Evolutionary conservation across 192 early-diverging fungal species (phyloP), one percentile per base, ranked within the genome.

Genomic region (Coemansia asiatica): DNA sequence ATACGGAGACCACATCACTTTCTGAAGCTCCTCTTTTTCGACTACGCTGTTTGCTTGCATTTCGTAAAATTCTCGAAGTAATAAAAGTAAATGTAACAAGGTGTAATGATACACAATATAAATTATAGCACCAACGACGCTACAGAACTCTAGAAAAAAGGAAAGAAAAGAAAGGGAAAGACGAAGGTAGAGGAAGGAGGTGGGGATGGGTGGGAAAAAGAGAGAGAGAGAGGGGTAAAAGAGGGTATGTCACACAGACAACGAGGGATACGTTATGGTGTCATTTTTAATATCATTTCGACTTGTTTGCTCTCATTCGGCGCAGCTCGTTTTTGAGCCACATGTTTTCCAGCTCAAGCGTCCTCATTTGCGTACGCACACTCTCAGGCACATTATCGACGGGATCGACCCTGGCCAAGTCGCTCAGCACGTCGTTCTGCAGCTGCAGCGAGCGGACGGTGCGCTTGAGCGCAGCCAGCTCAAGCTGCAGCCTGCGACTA

Each of bases 281-380:
- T 2, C 4, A 2, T 19, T 23, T 9, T 9, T n/a, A 9, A 23
- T 53, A 7, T 19, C 8, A 19, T 9, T 19, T 9, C 16, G 23
- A 29, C 8, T 47, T 35, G 49, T 46, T 50, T 16, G 29, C 28
- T 7, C 35, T 12, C 28, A 68, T 47, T 18, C 49, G 56, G 31
- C 49, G 15, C 21, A 81, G 66, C 44, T 75, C 63, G 35, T 40
- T 60, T 60, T 69, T 68, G 44, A 81, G 69, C 72, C 73, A 81
- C 21, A 26, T 19, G 66, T 81, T 81, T 31, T 81, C 78, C 6
- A 81, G 69, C 78, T 81, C 78, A 10, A 81, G n/a, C 5, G 78
- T 81, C 33, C 73, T 68, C 40, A 81, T 66, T 16, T 71, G 71
- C 28, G 61, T 53, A 16, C 56, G 53, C 12, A 69, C 69, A 21